Base-by-base conservation (phyloP, 352 stramenopile genomes). In the Paralagenidium karlingii region DNA sequence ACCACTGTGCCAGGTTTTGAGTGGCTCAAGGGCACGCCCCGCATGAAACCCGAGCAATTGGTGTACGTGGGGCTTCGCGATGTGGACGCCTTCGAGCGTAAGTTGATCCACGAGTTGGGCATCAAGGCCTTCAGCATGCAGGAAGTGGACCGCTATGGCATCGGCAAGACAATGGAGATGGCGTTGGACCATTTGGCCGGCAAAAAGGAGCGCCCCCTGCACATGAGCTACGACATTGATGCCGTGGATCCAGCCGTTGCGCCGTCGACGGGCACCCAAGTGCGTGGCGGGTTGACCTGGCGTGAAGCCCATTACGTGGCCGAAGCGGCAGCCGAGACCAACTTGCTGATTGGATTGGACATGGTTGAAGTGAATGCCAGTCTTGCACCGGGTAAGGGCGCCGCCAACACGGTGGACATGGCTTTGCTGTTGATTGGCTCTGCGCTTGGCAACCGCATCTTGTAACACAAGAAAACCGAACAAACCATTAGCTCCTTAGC, bases 201-300 rank as follows among this genome's bases (percentile, higher is more conserved):
- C 29, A 73, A 91, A 59, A 82, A 82, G 34, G 53, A 93, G 49
- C 74, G 91, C 22, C 93, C 92, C 20, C 51, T 98, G 22, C 94
- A 98, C 69, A 81, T 98, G 56, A 96, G 79, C 47, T 98, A 98
- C 61, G 94, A 98, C 53, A 98, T 98, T 55, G 94, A 98, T 66
- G 90, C 92, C n/a, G 80, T 97, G 1, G 94, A 98, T 61, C 94
- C 94, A 8, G 43, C 89, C 13, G 55, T 96, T 27, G 94, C 94
- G 19, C 93, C 94, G n/a, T 95, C 88, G 5, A 98, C 94, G 11
- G 94, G 94, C 29, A 98, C 94, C 9, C 62, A 59, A 13, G 94
- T 98, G 32, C 77, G 90, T 61, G 93, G 94, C 34, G 94, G 94
- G 18, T 67, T 98, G 34, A 97, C 92, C 31, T 98, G 86, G 81